Conservation (phyloP, 768 basidiomycete species). For the Postia placenta region DNA sequence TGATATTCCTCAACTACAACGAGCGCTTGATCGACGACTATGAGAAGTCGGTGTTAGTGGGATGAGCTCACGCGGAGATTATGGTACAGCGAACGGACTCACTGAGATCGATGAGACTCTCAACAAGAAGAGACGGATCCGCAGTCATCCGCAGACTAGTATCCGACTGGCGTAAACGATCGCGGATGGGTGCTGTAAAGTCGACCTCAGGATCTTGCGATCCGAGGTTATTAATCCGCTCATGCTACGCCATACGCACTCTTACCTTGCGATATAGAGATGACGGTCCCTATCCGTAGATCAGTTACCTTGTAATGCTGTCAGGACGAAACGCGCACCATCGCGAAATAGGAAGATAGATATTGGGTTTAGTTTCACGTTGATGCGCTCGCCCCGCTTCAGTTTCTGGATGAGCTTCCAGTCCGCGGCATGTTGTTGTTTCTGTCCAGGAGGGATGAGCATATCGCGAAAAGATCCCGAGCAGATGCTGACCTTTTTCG, state of each 20-base stretch:
- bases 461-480: background rate
- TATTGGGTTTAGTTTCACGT: conserved; percentile 52
- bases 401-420: conserved; percentile 25
- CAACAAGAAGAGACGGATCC: conserved; percentile 60
- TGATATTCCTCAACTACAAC: conserved; percentile 64
- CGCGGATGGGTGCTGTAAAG: conserved; percentile 46
- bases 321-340: conserved; percentile 36
- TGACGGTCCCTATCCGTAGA: conserved; percentile 44
- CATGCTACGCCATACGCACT: background rate
- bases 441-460: background rate
- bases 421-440: conserved; percentile 6
- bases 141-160: conserved; percentile 53
- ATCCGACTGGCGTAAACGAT: conserved; percentile 46
- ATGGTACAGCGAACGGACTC: conserved; percentile 2
- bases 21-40: conserved; percentile 60
- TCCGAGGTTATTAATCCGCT: background rate
- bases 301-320: background rate
- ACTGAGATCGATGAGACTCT: conserved; percentile 55
- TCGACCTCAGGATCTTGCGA: conserved; percentile 31
- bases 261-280: conserved; percentile 35
- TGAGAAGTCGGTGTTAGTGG: background rate
- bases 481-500: background rate
- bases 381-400: conserved; percentile 46
- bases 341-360: conserved; percentile 60
- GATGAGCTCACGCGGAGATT: background rate